Conservation (phyloP, 177 flowering plant genomes). For the Telopea speciosissima region DNA sequence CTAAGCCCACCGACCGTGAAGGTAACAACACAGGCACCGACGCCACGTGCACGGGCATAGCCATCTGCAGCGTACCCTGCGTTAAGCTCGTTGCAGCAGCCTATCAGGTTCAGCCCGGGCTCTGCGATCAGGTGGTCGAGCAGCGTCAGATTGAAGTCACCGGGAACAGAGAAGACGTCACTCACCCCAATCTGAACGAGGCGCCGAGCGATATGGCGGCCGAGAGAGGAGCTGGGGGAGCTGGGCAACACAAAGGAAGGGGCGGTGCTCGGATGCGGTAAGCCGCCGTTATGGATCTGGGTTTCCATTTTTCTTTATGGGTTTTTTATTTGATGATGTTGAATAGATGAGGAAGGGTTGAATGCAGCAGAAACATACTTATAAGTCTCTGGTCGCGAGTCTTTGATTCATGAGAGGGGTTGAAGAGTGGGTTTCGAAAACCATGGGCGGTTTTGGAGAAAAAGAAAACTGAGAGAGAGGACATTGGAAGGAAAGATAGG, state of each 20-base stretch:
- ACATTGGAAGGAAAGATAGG: not conserved
- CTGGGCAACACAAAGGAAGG: constrained; percentile 16
- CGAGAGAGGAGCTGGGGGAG: constrained; percentile 29
- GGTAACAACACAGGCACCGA: constrained; percentile 75
- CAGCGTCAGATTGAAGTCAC: constrained; percentile 52
- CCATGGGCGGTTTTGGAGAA: constrained; percentile 11
- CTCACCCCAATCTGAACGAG: constrained; percentile 47
- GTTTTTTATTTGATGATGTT: not conserved
- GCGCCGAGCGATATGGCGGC: constrained; percentile 51
- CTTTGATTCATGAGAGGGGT: not conserved
- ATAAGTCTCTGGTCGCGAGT: too few relatives aligned
- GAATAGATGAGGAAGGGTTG: not conserved
- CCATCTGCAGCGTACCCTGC: constrained; percentile 83
- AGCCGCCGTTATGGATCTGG: not conserved
- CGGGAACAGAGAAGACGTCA: constrained; percentile 62
- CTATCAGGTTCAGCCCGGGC: constrained; percentile 60
- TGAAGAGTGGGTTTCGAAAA: constrained; percentile 2
- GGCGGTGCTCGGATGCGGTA: not conserved
- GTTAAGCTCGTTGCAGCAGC: constrained; percentile 83
- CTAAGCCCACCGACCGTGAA: constrained; percentile 82
- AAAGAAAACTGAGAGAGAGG: not conserved
- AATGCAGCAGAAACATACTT: too few relatives aligned
- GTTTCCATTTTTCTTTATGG: constrained; percentile 10
- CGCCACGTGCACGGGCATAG: constrained; percentile 61
- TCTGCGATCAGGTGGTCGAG: constrained; percentile 51